phyloP scores from a whole-genome alignment of 1,284 basidiomycete genomes.

The Melanopsichium pennsylvanicum region DNA sequence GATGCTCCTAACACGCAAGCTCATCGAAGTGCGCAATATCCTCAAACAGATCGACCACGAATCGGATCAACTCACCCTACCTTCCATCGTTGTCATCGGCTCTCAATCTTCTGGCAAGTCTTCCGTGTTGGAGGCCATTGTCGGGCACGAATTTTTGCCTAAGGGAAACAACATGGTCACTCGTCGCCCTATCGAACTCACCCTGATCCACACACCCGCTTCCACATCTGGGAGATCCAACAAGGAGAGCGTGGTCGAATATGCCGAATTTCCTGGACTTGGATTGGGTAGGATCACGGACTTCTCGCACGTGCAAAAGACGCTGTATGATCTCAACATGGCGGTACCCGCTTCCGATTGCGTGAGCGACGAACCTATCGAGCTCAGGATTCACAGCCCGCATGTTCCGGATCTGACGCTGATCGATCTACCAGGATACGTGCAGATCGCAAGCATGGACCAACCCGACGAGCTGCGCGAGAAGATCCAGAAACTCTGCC shows the following conservation, averaged over 20 bases:
- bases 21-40: constrained; percentile 95
- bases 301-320: constrained; percentile 88
- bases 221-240: constrained; percentile 54
- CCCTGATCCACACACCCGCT: constrained; percentile 84
- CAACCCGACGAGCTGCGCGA: constrained; percentile 94
- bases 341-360: constrained; percentile 86
- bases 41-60: constrained; percentile 93
- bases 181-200: constrained; percentile 94
- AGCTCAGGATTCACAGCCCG: constrained; percentile 93
- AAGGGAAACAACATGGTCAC: constrained; percentile 99
- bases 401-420: constrained; percentile 95
- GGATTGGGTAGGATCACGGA: constrained; percentile 87
- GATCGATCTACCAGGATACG: constrained; percentile 96
- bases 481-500: constrained; percentile 87
- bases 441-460: constrained; percentile 92
- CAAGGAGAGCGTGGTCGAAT: constrained; percentile 74
- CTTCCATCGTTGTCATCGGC: constrained; percentile 96
- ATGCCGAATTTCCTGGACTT: constrained; percentile 91
- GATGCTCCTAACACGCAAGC: constrained; percentile 90
- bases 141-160: constrained; percentile 96
- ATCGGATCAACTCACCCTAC: constrained; percentile 79
- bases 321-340: constrained; percentile 92
- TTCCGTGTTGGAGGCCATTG: constrained; percentile 94
- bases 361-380: constrained; percentile 93
- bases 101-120: constrained; percentile 98